A percentile compares a stretch with the other conserved stretches of the same genome.
Evolutionary conservation across 495 filamentous ascomycete species (phyloP).

Genomic region (Penicillium chermesinum): DNA sequence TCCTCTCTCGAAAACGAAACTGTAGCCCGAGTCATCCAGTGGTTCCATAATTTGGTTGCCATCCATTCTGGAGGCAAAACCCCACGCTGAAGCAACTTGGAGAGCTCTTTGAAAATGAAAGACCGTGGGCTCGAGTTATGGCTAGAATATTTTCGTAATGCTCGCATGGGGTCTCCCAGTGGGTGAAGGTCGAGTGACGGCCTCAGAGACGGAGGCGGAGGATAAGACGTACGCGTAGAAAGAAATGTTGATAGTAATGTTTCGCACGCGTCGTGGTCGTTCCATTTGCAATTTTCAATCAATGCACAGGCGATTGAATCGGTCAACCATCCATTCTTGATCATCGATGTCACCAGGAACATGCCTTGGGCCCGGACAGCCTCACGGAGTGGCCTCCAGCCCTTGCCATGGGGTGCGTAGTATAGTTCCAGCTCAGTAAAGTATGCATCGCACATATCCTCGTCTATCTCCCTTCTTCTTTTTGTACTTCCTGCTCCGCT

Average conservation of each 20-base stretch:
- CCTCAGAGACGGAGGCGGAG: constrained; percentile 31
- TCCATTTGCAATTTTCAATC: constrained; percentile 29
- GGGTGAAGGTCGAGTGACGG: constrained; percentile 6
- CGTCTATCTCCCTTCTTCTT: constrained; percentile 47
- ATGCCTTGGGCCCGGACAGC: constrained; percentile 67
- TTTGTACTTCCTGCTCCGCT: constrained; percentile 51
- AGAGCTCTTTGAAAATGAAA: constrained; percentile 36
- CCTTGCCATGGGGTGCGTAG: constrained; percentile 45
- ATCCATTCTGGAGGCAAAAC: constrained; percentile 46
- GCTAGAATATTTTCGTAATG: constrained; percentile 29
- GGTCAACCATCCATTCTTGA: constrained; percentile 41
- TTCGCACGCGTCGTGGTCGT: constrained; percentile 37
- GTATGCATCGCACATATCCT: constrained; percentile 48
- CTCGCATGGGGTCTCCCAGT: constrained; percentile 26
- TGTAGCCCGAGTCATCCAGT: constrained; percentile 39
- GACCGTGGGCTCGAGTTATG: constrained; percentile 18
- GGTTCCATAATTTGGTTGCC: constrained; percentile 40
- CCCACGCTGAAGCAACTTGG: constrained; percentile 34
- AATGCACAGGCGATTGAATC: constrained; percentile 28
- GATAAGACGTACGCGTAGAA: constrained; percentile 21
- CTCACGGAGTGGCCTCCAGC: constrained; percentile 62
- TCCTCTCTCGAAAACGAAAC: constrained; percentile 38
- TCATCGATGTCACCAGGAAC: constrained; percentile 50
- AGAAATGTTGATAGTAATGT: constrained; percentile 30
- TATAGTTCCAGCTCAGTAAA: constrained; percentile 64